Percentiles rank a stretch among this genome's conserved stretches.
Evolutionary conservation across 805 yeast species (phyloP).

Genomic region (Brettanomyces naardenensis): DNA sequence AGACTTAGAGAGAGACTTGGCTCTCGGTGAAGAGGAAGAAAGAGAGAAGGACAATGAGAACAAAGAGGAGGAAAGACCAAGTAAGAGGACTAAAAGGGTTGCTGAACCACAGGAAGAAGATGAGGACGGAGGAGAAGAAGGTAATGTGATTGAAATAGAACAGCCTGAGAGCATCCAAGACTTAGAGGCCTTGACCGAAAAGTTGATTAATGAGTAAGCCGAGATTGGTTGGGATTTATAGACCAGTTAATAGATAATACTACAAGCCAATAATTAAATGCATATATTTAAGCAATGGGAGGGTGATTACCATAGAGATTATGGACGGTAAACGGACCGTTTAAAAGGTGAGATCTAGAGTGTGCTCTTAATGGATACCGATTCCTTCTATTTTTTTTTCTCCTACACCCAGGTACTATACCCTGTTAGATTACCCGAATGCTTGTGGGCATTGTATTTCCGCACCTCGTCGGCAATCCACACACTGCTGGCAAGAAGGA

Average conservation of each 20-base stretch:
- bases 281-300: conserved; percentile 1
- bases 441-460: conserved; percentile 36
- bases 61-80: conserved; percentile 25
- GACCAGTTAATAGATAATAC: not conserved
- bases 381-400: too few species aligned
- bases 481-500: conserved; percentile 66
- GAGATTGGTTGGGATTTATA: too few species aligned
- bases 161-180: conserved; percentile 91
- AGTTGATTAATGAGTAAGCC: conserved; percentile 23
- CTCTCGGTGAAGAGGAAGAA: conserved; percentile 11
- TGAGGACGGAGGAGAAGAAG: conserved; percentile 19
- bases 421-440: conserved; percentile 13
- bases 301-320: too few species aligned
- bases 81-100: conserved; percentile 39
- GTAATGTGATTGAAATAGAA: conserved; percentile 60
- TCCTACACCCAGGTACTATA: conserved; percentile 25
- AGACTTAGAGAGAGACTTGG: conserved; percentile 37
- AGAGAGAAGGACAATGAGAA: conserved; percentile 14
- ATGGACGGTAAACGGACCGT: too few species aligned
- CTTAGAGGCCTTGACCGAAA: conserved; percentile 76
- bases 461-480: conserved; percentile 79
- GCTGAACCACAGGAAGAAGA: conserved; percentile 30
- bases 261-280: not conserved
- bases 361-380: too few species aligned
- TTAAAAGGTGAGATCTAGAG: too few species aligned